These are phyloP conservation scores for Annona squamosa DNA, from an alignment of 164 flowering plant genomes.

Conservation along the genomic window DNA sequence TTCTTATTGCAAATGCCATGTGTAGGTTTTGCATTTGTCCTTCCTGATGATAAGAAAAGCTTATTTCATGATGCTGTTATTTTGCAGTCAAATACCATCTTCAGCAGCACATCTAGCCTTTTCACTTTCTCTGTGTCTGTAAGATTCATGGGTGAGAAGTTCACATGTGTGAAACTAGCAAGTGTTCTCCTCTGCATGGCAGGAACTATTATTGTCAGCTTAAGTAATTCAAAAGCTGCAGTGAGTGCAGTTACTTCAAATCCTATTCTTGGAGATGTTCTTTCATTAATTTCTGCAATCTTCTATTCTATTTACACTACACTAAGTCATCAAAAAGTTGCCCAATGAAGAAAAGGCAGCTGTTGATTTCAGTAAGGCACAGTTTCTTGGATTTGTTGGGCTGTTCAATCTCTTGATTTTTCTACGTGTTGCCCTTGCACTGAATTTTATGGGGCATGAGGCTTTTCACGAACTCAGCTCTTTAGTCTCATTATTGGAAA, in stretches of 20 bases:
- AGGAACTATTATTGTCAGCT: conserved; percentile 85
- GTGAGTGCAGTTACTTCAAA: conserved; percentile 43
- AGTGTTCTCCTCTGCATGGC: conserved; percentile 96
- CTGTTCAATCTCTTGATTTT: conserved; percentile 77
- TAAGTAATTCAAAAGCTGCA: conserved; percentile 54
- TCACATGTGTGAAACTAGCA: conserved; percentile 79
- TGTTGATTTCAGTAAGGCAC: conserved; percentile 75
- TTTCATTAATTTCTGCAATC: conserved; percentile 66
- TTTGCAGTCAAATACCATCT: conserved; percentile 83
- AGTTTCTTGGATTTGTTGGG: conserved; percentile 92
- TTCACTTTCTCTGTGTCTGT: conserved; percentile 85
- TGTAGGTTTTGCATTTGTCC: no score
- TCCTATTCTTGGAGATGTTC: conserved; percentile 80
- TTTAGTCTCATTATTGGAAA: conserved; percentile 79
- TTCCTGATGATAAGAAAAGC: no score
- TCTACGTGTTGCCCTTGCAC: conserved; percentile 67
- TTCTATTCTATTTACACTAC: conserved; percentile 82
- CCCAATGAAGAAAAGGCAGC: conserved; percentile 69
- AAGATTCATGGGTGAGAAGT: conserved; percentile 74
- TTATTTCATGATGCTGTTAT: no score
- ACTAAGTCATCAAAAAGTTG: conserved; percentile 70
- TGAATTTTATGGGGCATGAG: conserved; percentile 59
- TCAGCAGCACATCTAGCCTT: conserved; percentile 90
- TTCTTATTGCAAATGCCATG: no score
- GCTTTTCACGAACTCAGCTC: conserved; percentile 50